Evolutionary conservation across 495 filamentous ascomycete species (phyloP).

Genomic region (Talaromyces nanjingensis): DNA sequence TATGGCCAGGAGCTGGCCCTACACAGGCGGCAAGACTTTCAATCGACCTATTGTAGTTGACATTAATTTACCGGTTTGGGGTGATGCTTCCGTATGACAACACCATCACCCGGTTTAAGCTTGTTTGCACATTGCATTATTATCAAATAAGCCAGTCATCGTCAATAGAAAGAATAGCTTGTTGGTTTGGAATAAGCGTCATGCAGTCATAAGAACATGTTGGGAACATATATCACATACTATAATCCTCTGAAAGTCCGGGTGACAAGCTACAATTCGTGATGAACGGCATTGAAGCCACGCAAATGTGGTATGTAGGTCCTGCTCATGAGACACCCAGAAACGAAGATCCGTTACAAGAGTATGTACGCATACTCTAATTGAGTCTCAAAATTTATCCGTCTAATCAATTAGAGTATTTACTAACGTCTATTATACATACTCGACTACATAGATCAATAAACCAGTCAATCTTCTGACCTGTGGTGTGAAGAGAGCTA

Average conservation of each 20-base stretch:
- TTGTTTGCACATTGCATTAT: background rate
- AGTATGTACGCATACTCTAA: background rate
- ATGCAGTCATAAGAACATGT: background rate
- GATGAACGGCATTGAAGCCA: background rate
- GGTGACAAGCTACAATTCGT: background rate
- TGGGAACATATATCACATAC: background rate
- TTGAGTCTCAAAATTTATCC: background rate
- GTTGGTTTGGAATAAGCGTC: background rate
- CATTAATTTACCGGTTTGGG: conserved; percentile 60
- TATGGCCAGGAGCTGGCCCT: conserved; percentile 59
- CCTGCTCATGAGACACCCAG: background rate
- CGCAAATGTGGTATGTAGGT: background rate
- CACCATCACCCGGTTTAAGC: background rate
- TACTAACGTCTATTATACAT: background rate
- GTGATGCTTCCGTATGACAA: conserved; percentile 3
- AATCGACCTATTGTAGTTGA: conserved; percentile 76
- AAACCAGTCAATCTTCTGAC: background rate
- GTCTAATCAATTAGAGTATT: background rate
- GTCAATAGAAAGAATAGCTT: no score
- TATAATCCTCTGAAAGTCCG: background rate
- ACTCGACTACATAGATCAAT: background rate
- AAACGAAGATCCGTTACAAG: background rate
- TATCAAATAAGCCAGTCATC: background rate
- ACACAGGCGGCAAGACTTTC: conserved; percentile 49
- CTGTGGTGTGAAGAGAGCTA: background rate